Base-by-base conservation (phyloP, 1,284 basidiomycete species). In the Sporisorium reilianum region DNA sequence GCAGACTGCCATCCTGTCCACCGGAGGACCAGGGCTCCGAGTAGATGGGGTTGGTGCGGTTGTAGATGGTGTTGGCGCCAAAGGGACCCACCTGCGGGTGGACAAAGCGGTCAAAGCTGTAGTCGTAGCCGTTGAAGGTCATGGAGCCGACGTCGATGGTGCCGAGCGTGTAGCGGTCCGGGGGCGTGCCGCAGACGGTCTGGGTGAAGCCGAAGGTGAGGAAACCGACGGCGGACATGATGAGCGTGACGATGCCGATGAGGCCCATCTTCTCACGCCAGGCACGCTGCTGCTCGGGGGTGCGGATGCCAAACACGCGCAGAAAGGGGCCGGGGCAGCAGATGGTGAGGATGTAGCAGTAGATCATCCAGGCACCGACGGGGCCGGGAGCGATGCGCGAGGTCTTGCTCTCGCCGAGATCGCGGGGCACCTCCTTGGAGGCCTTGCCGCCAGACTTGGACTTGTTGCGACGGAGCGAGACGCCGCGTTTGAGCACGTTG, bases 141-240 rank as follows among this genome's bases (percentile, higher is more conserved):
- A 97, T 91, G 12, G 93, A 95, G 41, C 89, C 90, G 41, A 89
- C 91, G 63, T 90, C 90, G 75, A 96, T 91, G 51, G 87, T 86
- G 22, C 93, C 94, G 50, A 91, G 89, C 75, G 91, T 90, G 87
- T 90, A 95, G 18, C 94, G 90, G 57, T 91, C 90, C 30, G 91
- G 88, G 22, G 93, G 92, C 45, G 88, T 91, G 40, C 94, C 93
- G 85, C 96, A 99, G 36, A 99, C 95, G 55, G 91, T 77, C 65
- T 95, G 90, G 5, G 95, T 98, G 88, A 99, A 99, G n/a, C 97
- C 96, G 86, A 99, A 99, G 2, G 96, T 99, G 84, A 99, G 88
- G 89, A 95, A 99, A 85, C 95, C 96, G 83, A 99, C 97, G 50
- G 88, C 89, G 23, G 92, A 91, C 96, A 99, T 98, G 75, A 95